Conservation (phyloP, 257 asterid species). For the Anisodus acutangulus region DNA sequence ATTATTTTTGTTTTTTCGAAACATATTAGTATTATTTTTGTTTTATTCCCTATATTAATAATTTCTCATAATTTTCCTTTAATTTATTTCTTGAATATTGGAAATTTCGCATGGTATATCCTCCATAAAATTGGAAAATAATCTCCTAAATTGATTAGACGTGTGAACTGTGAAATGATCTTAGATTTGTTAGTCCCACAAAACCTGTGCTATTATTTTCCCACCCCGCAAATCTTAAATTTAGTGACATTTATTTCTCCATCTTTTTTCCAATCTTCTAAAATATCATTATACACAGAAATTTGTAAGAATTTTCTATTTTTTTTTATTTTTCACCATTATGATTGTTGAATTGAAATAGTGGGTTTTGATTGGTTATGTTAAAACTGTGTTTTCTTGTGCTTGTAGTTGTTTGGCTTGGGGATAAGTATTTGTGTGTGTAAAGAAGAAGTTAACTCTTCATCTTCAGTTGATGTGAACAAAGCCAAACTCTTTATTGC, state of each 20-base stretch:
- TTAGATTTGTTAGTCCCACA: constrained; percentile 30
- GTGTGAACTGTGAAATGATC: constrained; percentile 23
- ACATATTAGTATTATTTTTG: neutral
- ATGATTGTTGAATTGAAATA: neutral
- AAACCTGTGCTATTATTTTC: constrained; percentile 14
- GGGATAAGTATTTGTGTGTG: neutral
- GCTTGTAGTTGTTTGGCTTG: neutral
- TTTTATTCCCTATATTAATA: neutral
- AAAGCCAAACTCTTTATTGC: neutral
- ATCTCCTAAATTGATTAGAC: constrained; percentile 5
- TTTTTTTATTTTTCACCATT: neutral
- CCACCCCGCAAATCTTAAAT: constrained; percentile 26
- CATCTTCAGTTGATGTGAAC: neutral
- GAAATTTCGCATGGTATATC: constrained; percentile 2
- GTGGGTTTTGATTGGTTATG: constrained; percentile 10
- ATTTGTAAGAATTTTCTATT: too few relatives aligned
- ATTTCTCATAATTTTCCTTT: neutral
- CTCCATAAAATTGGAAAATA: neutral
- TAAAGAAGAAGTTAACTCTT: neutral
- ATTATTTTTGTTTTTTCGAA: neutral
- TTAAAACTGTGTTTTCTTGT: neutral
- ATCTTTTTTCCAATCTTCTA: constrained; percentile 21
- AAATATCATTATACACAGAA: too few relatives aligned
- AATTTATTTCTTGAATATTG: neutral
- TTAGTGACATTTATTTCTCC: constrained; percentile 23